phyloP scores from a whole-genome alignment of 2,329 filamentous ascomycete species.

The Emmonsia crescens region DNA sequence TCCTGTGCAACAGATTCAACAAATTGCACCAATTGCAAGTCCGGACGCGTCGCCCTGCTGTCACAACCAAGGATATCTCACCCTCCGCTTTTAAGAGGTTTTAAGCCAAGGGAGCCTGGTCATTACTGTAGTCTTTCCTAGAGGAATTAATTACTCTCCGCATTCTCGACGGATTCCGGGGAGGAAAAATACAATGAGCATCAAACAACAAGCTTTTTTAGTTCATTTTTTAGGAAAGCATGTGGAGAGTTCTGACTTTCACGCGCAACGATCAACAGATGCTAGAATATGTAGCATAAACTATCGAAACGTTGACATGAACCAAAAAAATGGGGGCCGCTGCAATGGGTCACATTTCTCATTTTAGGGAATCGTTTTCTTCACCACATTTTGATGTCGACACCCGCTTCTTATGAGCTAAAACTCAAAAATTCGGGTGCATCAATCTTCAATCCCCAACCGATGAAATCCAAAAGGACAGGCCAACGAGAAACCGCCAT shows the following conservation, averaged over 20 bases:
- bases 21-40: background rate
- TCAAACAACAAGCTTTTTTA: conserved; percentile 1
- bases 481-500: background rate
- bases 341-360: background rate
- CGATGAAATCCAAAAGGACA: no score
- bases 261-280: background rate
- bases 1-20: background rate
- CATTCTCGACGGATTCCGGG: background rate
- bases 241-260: background rate
- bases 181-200: background rate
- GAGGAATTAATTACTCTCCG: background rate
- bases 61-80: background rate
- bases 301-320: background rate
- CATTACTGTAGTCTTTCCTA: no score
- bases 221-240: background rate
- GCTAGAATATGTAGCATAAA: background rate
- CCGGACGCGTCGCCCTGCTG: background rate
- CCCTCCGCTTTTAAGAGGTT: background rate
- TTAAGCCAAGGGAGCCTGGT: background rate
- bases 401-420: background rate
- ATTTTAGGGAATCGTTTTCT: background rate
- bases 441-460: no score
- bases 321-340: background rate
- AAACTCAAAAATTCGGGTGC: background rate
- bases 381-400: no score